Base-by-base conservation (phyloP, 768 basidiomycete genomes). In the Neoboletus subvelutipes region DNA sequence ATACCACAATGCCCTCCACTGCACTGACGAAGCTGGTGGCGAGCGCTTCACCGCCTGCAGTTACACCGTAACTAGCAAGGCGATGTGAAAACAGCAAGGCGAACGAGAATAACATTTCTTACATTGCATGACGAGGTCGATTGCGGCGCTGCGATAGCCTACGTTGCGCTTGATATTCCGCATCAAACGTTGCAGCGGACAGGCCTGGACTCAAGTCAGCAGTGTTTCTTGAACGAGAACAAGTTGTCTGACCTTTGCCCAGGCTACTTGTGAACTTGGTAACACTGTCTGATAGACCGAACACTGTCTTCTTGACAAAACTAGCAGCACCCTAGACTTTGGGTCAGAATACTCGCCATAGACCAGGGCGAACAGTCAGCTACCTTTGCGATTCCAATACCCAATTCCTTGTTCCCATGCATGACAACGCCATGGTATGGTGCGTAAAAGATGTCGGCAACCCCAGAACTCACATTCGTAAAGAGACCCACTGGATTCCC, bases 181-280 rank as follows among this genome's bases (percentile, higher is more conserved):
- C 83, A 73, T 99, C 97, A 64, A 99, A 88, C 0, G 97, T 98
- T 2, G 96, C 96, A 1, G 95, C 96, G 15, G 97, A 97, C 34
- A 99, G 75, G 56, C 96, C 94, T 95, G 20, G 17, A 28, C n/a
- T 43, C 45, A 52, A 41, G 42, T 55, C 50, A 60, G 46, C 20
- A 43, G 31, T 28, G 24, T 15, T 8, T 8, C 13, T 18, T 18
- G 22, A 24, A 48, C 18, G 7, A 28, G 7, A 24, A 1, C 12
- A 45, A 56, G 17, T 49, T 42, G 20, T 31, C 63, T 8, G 43
- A 90, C 94, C 94, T 81, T 99, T 99, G 42, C 96, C 93, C 59
- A 99, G 86, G 70, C 94, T 97, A 61, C 94, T 92, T 2, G 97
- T 98, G 67, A 99, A 88, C 73, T 98, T 98, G n/a, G 95, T 95